Evolutionary conservation across 2,329 filamentous ascomycete genomes (phyloP), one percentile per base, ranked within the genome.

Genomic region (Xylaria sp.): DNA sequence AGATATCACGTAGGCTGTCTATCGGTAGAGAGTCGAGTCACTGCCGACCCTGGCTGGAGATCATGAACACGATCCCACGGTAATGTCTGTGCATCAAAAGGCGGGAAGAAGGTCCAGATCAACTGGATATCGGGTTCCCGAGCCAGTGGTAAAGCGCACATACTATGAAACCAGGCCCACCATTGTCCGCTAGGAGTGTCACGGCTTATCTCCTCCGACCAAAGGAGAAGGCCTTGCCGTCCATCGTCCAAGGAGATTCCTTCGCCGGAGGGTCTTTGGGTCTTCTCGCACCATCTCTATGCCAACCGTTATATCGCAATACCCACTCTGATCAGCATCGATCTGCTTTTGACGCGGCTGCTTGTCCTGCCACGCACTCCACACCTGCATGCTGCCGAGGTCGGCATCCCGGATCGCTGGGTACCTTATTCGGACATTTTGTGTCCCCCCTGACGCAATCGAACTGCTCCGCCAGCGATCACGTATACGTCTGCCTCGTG

Each of bases 341-440:
- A 61, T 59, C 57, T 48, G 45, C 39, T 44, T 51, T 52, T 17
- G 39, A 56, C 44, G 58, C 54, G 54, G 54, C 60, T 54, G 53
- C 46, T 58, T 60, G 42, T 47, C 50, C 57, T 53, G 54, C 54
- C 54, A 61, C 55, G 52, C 56, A 63, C 62, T 61, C 63, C 62
- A 63, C 61, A 58, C 50, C 62, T 64, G 60, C 59, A 58, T 41
- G 50, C 47, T 59, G 56, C 63, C 62, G 62, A 59, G 61, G 60
- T 63, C 63, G 62, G 62, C 52, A 55, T 42, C 43, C 60, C 54
- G 56, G 56, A 48, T 54, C 39, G 37, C 56, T 56, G 60, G 60
- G 51, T 52, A 50, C 52, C 50, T 20, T 60, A 61, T 59, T 59
- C 41, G 40, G 48, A 48, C 49, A 40, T 44, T 51, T 50, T 53